A percentile compares a stretch with the other conserved stretches of the same genome.
Evolutionary conservation across 2,329 filamentous ascomycete genomes (phyloP).

Genomic region (Coniochaeta ligniaria): DNA sequence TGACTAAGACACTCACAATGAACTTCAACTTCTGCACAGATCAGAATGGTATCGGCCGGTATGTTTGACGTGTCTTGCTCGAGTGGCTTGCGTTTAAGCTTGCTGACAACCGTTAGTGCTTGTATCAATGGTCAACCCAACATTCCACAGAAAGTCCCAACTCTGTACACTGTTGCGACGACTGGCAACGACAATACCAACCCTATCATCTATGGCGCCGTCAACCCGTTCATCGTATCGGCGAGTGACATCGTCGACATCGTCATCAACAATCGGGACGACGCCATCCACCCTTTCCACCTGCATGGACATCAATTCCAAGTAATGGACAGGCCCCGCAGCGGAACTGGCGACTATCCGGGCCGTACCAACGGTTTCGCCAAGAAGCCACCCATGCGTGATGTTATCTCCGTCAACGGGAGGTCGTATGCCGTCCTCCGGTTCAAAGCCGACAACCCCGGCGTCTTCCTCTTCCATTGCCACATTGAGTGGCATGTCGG

Average conservation of each 20-base stretch:
- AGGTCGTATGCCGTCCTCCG: slow-evolving; percentile 42
- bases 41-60: slow-evolving; percentile 54
- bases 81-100: neutral
- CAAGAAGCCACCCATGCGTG: slow-evolving; percentile 23
- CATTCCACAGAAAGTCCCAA: slow-evolving; percentile 60
- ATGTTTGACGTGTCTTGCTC: slow-evolving; percentile 3
- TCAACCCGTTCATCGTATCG: slow-evolving; percentile 31
- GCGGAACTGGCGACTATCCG: slow-evolving; percentile 27
- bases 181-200: slow-evolving; percentile 37
- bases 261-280: slow-evolving; percentile 42
- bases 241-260: slow-evolving; percentile 35
- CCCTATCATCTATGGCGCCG: slow-evolving; percentile 31
- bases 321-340: slow-evolving; percentile 33
- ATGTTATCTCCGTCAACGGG: slow-evolving; percentile 29
- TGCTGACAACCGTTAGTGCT: slow-evolving; percentile 20
- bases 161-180: slow-evolving; percentile 63
- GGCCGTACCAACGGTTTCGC: slow-evolving; percentile 20
- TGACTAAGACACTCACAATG: slow-evolving; percentile 49
- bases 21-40: slow-evolving; percentile 53
- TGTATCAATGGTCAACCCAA: slow-evolving; percentile 62
- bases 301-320: slow-evolving; percentile 50
- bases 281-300: slow-evolving; percentile 42
- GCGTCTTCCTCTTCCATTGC: slow-evolving; percentile 50
- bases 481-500: slow-evolving; percentile 57
- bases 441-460: slow-evolving; percentile 44